Conservation (phyloP, 2,329 filamentous ascomycete genomes). For the Zymoseptoria pseudotritici region DNA sequence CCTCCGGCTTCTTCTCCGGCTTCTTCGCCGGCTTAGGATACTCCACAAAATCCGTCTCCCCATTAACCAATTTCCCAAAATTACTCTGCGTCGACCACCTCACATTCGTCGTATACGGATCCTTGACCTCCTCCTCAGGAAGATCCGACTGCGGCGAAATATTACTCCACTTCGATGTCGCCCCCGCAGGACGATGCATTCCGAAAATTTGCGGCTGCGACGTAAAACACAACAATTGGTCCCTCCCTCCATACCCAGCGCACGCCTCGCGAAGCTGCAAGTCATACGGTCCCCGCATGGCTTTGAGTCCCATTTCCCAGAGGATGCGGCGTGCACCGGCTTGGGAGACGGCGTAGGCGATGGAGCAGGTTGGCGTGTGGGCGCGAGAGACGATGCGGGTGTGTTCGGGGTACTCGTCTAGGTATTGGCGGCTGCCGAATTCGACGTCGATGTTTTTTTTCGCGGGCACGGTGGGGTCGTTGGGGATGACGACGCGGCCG, state of each 20-base stretch:
- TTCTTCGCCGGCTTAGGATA: neutral
- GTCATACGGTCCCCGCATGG: constrained; percentile 31
- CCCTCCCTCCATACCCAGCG: constrained; percentile 17
- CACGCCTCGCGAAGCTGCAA: constrained; percentile 23
- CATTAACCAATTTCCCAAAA: constrained; percentile 30
- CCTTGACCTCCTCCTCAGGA: constrained; percentile 19
- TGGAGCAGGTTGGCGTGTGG: constrained; percentile 33
- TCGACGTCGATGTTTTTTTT: constrained; percentile 8
- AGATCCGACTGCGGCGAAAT: constrained; percentile 30
- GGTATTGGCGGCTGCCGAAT: constrained; percentile 8
- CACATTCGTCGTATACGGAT: constrained; percentile 29
- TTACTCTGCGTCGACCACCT: constrained; percentile 36
- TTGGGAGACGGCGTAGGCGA: constrained; percentile 41
- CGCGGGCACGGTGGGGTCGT: constrained; percentile 19
- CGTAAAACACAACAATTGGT: constrained; percentile 34
- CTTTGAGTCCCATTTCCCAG: constrained; percentile 36
- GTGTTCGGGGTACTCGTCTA: constrained; percentile 21
- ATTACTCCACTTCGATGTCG: constrained; percentile 29
- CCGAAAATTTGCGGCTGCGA: constrained; percentile 39
- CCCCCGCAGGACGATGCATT: constrained; percentile 37
- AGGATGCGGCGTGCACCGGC: constrained; percentile 37
- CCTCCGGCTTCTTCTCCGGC: neutral
- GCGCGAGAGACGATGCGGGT: constrained; percentile 38
- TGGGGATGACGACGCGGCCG: constrained; percentile 15
- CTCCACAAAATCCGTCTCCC: constrained; percentile 21